phyloP scores from a whole-genome alignment of 129 eudicot species.

The Erigeron canadensis region DNA sequence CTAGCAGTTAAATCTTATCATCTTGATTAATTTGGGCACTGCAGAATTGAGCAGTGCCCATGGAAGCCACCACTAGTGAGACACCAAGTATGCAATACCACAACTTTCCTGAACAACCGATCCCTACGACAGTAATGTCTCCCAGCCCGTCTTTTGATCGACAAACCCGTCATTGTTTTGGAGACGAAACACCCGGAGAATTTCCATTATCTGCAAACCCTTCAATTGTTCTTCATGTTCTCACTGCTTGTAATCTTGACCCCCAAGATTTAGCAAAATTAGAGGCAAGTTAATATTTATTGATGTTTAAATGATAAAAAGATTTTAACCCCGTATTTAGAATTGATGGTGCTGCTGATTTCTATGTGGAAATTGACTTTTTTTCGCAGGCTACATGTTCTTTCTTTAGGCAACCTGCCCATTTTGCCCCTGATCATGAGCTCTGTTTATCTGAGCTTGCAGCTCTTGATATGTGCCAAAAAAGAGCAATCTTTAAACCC shows the following conservation, averaged over 20 bases:
- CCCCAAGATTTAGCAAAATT: slow-evolving; percentile 90
- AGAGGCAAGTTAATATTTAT: slow-evolving; percentile 78
- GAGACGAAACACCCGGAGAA: slow-evolving; percentile 83
- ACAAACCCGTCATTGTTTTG: slow-evolving; percentile 82
- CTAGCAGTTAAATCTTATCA: slow-evolving; percentile 44
- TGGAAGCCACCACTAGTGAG: slow-evolving; percentile 94
- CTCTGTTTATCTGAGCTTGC: slow-evolving; percentile 92
- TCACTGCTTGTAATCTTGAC: slow-evolving; percentile 83
- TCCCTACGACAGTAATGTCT: slow-evolving; percentile 38
- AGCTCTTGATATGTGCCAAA: slow-evolving; percentile 93
- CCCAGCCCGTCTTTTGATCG: slow-evolving; percentile 49
- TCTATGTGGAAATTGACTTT: slow-evolving; percentile 25
- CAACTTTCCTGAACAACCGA: slow-evolving; percentile 68
- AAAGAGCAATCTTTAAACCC: slow-evolving; percentile 82
- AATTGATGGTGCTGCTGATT: slow-evolving; percentile 96
- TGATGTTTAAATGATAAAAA: neutral
- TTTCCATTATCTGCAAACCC: slow-evolving; percentile 95
- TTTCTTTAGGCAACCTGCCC: slow-evolving; percentile 96
- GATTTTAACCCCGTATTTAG: slow-evolving; percentile 29
- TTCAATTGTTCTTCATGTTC: slow-evolving; percentile 91
- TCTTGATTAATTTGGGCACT: slow-evolving; percentile 74
- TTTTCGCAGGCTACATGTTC: slow-evolving; percentile 92
- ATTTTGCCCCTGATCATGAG: slow-evolving; percentile 82
- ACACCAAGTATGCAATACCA: slow-evolving; percentile 67
- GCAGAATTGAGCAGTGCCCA: slow-evolving; percentile 92